Evolutionary conservation across 495 filamentous ascomycete genomes (phyloP).

Genomic region (Immersiella caudata): DNA sequence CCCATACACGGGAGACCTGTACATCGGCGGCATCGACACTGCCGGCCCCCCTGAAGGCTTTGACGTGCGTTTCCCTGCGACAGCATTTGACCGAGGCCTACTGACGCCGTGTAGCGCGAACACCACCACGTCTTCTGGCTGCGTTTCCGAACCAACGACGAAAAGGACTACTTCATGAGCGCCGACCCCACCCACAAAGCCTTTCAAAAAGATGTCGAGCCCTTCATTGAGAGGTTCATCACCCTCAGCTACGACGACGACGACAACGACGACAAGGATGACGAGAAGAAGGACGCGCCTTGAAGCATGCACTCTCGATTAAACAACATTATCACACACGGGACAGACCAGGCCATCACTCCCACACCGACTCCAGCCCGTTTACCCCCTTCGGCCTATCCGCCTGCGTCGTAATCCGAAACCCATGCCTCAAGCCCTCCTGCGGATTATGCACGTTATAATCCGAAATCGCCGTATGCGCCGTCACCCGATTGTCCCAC

Average conservation of each 20-base stretch:
- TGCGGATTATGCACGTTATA: constrained; percentile 50
- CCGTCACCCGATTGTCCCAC: constrained; percentile 74
- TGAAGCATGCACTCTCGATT: background rate
- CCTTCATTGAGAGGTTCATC: background rate
- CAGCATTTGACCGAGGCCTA: background rate
- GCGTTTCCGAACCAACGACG: background rate
- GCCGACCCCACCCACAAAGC: background rate
- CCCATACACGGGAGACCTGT: background rate
- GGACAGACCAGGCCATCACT: background rate
- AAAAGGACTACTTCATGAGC: background rate
- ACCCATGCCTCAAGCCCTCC: constrained; percentile 52
- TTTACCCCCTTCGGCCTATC: constrained; percentile 50
- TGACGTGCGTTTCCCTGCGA: background rate
- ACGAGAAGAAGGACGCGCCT: background rate
- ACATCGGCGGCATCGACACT: constrained; percentile 3
- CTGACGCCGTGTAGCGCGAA: background rate
- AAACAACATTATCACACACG: background rate
- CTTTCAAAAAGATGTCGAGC: background rate
- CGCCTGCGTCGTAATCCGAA: constrained; percentile 50
- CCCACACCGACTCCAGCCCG: constrained; percentile 46
- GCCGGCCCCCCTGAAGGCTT: background rate
- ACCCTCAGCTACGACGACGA: background rate
- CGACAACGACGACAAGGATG: background rate
- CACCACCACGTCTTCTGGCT: background rate
- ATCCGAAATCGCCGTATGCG: constrained; percentile 58